A percentile compares a stretch with the other conserved stretches of the same genome.
phyloP scores from a whole-genome alignment of 2,329 filamentous ascomycete genomes.

The Cladosporium phlei region DNA sequence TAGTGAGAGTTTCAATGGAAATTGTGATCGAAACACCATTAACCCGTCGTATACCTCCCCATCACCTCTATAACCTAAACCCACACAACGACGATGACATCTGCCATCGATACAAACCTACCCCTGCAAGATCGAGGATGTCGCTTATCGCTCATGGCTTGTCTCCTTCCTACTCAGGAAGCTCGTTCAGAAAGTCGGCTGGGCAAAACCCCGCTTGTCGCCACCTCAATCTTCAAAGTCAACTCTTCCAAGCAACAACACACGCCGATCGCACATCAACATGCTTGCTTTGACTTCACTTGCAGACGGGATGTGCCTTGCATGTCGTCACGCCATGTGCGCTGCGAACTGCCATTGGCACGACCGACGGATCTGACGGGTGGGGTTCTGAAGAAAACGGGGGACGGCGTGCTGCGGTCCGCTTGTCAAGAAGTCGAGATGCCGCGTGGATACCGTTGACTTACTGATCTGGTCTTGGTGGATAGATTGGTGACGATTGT shows the following conservation, averaged over 20 bases:
- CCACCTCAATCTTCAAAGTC: not conserved
- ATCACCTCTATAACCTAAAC: too few relatives aligned
- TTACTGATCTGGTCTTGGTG: not conserved
- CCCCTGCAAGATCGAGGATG: not conserved
- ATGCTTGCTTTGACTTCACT: not conserved
- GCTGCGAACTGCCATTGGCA: conserved; percentile 1
- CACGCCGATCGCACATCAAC: not conserved
- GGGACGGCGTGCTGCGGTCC: not conserved
- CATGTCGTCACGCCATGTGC: conserved; percentile 6
- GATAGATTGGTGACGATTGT: too few relatives aligned
- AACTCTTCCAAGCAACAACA: not conserved
- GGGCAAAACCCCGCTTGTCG: conserved; percentile 6
- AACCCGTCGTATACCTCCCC: too few relatives aligned
- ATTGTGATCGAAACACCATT: too few relatives aligned
- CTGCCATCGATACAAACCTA: not conserved
- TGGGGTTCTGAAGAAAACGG: not conserved
- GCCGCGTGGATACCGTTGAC: too few relatives aligned
- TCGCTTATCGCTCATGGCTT: conserved; percentile 13
- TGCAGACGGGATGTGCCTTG: not conserved
- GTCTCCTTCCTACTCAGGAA: conserved; percentile 14
- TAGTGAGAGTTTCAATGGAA: too few relatives aligned
- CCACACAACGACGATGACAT: too few relatives aligned
- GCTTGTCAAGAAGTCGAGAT: too few relatives aligned
- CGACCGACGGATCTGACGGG: not conserved
- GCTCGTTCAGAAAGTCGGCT: not conserved